These are phyloP conservation scores for Leptodermis oblonga DNA, from an alignment of 257 asterid genomes.

Conservation along the genomic window DNA sequence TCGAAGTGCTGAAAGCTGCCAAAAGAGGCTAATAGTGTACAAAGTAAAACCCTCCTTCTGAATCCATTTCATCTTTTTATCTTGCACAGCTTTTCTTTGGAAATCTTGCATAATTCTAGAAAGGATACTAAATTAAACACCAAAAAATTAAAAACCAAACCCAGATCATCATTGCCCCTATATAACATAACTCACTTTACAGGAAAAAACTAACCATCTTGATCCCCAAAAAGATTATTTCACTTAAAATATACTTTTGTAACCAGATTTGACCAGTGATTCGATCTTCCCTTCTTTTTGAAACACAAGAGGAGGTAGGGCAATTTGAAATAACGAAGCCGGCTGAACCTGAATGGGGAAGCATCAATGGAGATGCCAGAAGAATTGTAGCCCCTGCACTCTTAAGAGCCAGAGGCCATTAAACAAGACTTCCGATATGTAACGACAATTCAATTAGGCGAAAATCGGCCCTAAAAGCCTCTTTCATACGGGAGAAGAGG, in stretches of 20 bases:
- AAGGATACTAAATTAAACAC: background rate
- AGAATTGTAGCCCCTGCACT: conserved; percentile 94
- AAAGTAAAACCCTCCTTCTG: background rate
- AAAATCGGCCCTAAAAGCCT: too few species aligned
- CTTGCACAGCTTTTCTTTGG: background rate
- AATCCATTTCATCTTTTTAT: background rate
- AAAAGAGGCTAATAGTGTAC: too few species aligned
- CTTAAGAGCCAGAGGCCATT: conserved; percentile 86
- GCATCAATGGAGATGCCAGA: conserved; percentile 70
- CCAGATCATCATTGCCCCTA: background rate
- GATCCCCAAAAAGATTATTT: background rate
- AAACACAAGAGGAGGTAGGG: conserved; percentile 54
- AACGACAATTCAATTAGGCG: conserved; percentile 86
- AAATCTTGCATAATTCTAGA: background rate
- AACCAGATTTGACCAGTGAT: conserved; percentile 81
- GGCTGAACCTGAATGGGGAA: conserved; percentile 24
- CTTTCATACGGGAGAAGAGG: too few species aligned
- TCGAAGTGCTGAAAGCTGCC: too few species aligned
- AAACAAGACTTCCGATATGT: conserved; percentile 71
- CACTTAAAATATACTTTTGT: conserved; percentile 35
- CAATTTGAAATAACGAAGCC: background rate
- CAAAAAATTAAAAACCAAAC: background rate
- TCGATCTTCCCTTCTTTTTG: conserved; percentile 83
- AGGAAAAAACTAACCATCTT: background rate
- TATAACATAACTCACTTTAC: background rate